phyloP scores from a whole-genome alignment of 2,329 filamentous ascomycete species.

The Ciborinia camelliae region DNA sequence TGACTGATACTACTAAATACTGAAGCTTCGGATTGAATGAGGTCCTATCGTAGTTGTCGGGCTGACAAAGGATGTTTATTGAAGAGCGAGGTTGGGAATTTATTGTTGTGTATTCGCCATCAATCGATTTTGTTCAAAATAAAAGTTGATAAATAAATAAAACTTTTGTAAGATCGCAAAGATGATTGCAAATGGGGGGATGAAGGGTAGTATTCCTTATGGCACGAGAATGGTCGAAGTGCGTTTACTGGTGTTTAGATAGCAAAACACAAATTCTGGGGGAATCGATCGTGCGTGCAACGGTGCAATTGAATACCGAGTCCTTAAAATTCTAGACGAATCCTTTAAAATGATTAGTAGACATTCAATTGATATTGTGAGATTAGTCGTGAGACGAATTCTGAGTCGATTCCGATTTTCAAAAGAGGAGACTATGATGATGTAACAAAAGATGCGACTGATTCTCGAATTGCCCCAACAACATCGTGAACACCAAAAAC shows the following conservation, averaged over 20 bases:
- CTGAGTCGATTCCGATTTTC: conserved; percentile 25
- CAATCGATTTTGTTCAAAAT: conserved; percentile 20
- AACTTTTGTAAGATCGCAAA: conserved; percentile 18
- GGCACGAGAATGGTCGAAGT: conserved; percentile 20
- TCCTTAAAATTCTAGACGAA: conserved; percentile 20
- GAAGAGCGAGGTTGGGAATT: conserved; percentile 29
- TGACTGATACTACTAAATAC: conserved; percentile 9
- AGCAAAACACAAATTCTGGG: conserved; percentile 29
- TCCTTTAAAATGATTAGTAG: conserved; percentile 26
- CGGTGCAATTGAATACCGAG: conserved; percentile 23
- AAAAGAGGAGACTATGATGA: conserved; percentile 17
- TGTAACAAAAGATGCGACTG: conserved; percentile 16
- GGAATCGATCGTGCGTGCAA: conserved; percentile 36
- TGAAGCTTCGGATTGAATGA: conserved; percentile 22
- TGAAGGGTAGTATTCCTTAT: conserved; percentile 7
- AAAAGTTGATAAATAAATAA: conserved; percentile 18
- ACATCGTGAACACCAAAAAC: background rate
- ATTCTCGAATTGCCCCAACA: background rate
- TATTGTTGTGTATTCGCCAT: conserved; percentile 35
- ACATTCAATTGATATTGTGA: conserved; percentile 9
- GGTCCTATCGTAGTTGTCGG: conserved; percentile 21
- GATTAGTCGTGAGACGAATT: conserved; percentile 18
- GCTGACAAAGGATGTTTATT: conserved; percentile 20
- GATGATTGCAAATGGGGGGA: conserved; percentile 10
- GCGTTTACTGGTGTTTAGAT: conserved; percentile 25